Evolutionary conservation across 805 yeast species (phyloP).

Genomic region (Scheffersomyces lignosus): DNA sequence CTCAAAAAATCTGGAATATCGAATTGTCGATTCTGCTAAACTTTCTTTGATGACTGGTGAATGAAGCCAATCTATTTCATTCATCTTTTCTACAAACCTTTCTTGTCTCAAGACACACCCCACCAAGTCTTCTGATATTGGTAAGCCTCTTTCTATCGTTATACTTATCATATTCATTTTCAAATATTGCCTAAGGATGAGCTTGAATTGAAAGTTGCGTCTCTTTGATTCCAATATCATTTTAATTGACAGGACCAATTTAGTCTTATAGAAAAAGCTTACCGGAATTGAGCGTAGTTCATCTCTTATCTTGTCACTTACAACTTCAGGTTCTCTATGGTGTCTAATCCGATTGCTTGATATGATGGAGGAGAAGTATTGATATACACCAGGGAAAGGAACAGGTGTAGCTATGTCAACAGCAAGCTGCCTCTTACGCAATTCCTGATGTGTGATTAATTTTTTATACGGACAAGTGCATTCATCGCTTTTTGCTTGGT

Average conservation of each 20-base stretch:
- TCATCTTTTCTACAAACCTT: slow-evolving; percentile 20
- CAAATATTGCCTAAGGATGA: neutral
- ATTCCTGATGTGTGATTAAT: slow-evolving; percentile 18
- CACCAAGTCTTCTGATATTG: slow-evolving; percentile 21
- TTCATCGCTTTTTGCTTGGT: neutral
- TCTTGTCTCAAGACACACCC: slow-evolving; percentile 23
- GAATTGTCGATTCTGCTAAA: slow-evolving; percentile 12
- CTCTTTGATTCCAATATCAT: neutral
- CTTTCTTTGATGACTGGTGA: slow-evolving; percentile 11
- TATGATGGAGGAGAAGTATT: slow-evolving; percentile 9
- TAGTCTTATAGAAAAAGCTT: neutral
- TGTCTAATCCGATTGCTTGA: neutral
- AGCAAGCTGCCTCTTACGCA: slow-evolving; percentile 18
- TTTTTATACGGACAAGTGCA: slow-evolving; percentile 14
- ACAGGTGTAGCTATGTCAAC: slow-evolving; percentile 8
- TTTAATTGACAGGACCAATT: neutral
- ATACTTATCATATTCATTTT: slow-evolving; percentile 4
- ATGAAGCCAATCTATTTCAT: slow-evolving; percentile 17
- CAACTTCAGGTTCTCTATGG: slow-evolving; percentile 3
- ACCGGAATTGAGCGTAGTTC: neutral
- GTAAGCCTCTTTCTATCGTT: neutral
- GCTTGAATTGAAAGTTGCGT: neutral
- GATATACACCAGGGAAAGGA: slow-evolving; percentile 7
- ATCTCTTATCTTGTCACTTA: neutral
- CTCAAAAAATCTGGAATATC: slow-evolving; percentile 20